Evolutionary conservation across 1,284 basidiomycete species (phyloP), one percentile per base, ranked within the genome.

Genomic region (Naganishia liquefaciens): DNA sequence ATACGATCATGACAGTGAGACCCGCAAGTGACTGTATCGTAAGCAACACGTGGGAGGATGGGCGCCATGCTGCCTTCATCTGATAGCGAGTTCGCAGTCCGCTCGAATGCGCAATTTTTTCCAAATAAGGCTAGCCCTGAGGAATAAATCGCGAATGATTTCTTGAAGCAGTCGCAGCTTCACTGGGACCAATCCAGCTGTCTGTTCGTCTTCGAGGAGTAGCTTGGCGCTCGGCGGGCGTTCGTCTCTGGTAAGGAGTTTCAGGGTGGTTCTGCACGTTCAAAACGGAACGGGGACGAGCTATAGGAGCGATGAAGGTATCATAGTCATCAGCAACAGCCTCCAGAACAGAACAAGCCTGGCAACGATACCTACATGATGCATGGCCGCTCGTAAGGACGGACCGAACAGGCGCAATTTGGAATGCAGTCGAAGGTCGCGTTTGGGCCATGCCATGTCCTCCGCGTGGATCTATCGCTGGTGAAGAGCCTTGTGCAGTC

Each of bases 91-190:
- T 7, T 37, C 13, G 33, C 7, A 13, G 33, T 9, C 3, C 33
- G 13, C 4, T 9, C 39, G 15, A 54, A 6, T 21, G 17, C 27
- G 30, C 25, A 6, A 27, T 5, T 10, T 6, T 46, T 33, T 44
- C 28, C 27, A 57, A 5, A 27, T 27, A 11, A 47, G 13, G n/a
- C 21, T 23, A 50, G 21, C 46, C 46, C 13, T 37, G 33, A 40
- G 57, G 46, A 33, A 60, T 5, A 25, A 60, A 60, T 6, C 57
- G 46, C 2, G 57, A 49, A 50, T 60, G 57, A 49, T 60, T 50
- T 39, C 21, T 10, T 11, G 13, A 23, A 37, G 33, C 28, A 2
- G 21, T 15, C 7, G 57, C 27, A 25, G 30, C 11, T 25, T 37
- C 46, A 40, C 28, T n/a, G 17, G 57, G 33, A 10, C 46, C 57